Evolutionary conservation across 2,329 filamentous ascomycete genomes (phyloP).

Genomic region (Achaetomium macrosporum): DNA sequence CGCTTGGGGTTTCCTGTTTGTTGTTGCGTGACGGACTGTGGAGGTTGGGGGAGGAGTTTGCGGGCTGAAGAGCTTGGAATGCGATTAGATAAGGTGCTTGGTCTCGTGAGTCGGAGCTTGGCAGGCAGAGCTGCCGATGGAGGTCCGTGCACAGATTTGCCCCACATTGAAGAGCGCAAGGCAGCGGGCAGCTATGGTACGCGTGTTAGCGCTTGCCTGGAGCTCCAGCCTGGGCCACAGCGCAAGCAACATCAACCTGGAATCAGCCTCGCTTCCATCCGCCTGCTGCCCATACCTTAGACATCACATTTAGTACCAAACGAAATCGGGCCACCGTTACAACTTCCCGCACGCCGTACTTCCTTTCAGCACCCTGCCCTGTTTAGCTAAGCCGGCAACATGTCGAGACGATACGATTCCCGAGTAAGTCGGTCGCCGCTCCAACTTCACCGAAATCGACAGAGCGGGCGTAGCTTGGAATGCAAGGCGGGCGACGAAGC

Average conservation of each 20-base stretch:
- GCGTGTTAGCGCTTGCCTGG: slow-evolving; percentile 38
- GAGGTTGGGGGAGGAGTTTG: slow-evolving; percentile 27
- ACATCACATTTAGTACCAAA: neutral
- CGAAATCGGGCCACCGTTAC: neutral
- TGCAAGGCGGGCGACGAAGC: slow-evolving; percentile 14
- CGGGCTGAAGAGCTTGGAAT: slow-evolving; percentile 6
- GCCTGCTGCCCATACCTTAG: neutral
- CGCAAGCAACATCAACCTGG: slow-evolving; percentile 19
- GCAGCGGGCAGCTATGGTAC: slow-evolving; percentile 22
- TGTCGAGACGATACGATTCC: slow-evolving; percentile 98
- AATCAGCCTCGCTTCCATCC: slow-evolving; percentile 13
- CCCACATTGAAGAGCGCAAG: slow-evolving; percentile 18
- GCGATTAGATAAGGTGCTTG: slow-evolving; percentile 18
- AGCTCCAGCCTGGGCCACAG: slow-evolving; percentile 32
- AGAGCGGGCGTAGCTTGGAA: slow-evolving; percentile 8
- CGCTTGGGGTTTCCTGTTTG: neutral
- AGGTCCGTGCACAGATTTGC: slow-evolving; percentile 5
- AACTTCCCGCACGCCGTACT: neutral
- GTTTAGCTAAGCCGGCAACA: slow-evolving; percentile 35
- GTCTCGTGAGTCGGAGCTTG: slow-evolving; percentile 3
- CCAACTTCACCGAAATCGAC: slow-evolving; percentile 6
- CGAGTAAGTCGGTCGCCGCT: slow-evolving; percentile 57
- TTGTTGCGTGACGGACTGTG: slow-evolving; percentile 21
- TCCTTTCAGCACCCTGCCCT: neutral
- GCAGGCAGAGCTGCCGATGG: neutral